Evolutionary conservation across 2,329 filamentous ascomycete genomes (phyloP), one percentile per base, ranked within the genome.

Genomic region (Scedosporium dehoogii): DNA sequence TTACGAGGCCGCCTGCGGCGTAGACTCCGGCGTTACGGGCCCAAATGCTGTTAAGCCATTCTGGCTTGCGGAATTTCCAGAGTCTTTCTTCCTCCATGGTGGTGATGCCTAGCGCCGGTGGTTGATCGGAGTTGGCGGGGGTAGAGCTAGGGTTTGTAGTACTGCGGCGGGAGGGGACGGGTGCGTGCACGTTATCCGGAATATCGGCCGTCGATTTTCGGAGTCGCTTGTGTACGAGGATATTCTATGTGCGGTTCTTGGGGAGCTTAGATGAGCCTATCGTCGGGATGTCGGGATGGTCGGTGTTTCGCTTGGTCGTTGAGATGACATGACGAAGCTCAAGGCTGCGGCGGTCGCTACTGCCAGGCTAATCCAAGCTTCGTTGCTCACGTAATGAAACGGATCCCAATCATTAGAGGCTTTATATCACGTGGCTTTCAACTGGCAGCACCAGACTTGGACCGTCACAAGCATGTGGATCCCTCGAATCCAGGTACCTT

Each of bases 31-130:
- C 76, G 67, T 85, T 86, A 69, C 85, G 84, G 65, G 83, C 83
- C 77, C 81, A 84, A 66, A 81, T 78, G 73, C 80, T 86, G 76
- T 85, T 86, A 63, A 87, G 78, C 85, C 85, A 88, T 71, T 86
- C 84, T 62, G 85, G 85, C 78, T 76, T 81, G 73, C 79, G 73
- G 71, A 88, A 88, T 77, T 86, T 87, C 81, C 82, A 88, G 68
- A 88, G 83, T 62, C 85, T 82, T 64, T 87, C 84, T 67, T 87
- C 84, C 65, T 85, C 82, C 83, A 86, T 86, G 59, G 41, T 72
- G 67, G n/a, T 33, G 58, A 38, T 33, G 25, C 12, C 16, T 38
- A 41, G 55, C 21, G 58, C 14, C 21, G 46, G 56, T n/a, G 27
- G 56, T 33, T 38, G 56, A 23, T 58, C 51, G 51, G 51, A 58